A percentile compares a stretch with the other conserved stretches of the same genome.
Conservation (phyloP, 805 yeast genomes). For the Pichia cephalocereana region DNA sequence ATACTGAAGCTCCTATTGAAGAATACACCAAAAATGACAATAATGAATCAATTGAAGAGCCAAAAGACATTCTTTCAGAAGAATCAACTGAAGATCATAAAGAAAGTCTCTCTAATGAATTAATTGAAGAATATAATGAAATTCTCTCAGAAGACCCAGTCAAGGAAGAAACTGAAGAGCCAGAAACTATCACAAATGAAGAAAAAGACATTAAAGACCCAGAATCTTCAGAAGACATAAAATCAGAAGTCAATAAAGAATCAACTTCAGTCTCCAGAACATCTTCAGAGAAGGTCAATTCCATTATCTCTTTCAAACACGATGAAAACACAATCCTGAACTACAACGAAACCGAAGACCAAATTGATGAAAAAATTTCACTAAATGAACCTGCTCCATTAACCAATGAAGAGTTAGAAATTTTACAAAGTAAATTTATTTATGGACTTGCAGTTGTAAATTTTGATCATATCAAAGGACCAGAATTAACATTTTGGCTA, state of each 20-base stretch:
- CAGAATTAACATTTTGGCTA: conserved; percentile 89
- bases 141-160: background rate
- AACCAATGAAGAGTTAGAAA: background rate
- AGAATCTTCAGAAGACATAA: background rate
- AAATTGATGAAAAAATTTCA: background rate
- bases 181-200: too few relatives aligned
- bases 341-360: background rate
- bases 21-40: background rate
- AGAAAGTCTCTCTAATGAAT: too few relatives aligned
- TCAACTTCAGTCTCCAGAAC: too few relatives aligned
- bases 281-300: too few relatives aligned
- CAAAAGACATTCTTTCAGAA: too few relatives aligned
- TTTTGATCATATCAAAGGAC: conserved; percentile 87
- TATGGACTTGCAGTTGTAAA: conserved; percentile 87
- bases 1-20: background rate
- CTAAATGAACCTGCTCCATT: background rate
- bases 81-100: too few relatives aligned
- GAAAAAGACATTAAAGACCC: background rate
- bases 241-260: too few relatives aligned
- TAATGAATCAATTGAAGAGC: background rate
- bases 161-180: background rate
- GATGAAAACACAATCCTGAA: background rate
- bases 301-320: too few relatives aligned
- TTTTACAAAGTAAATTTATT: conserved; percentile 28
- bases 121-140: background rate